Conservation (phyloP, 768 basidiomycete species). For the Trametes cubensis region DNA sequence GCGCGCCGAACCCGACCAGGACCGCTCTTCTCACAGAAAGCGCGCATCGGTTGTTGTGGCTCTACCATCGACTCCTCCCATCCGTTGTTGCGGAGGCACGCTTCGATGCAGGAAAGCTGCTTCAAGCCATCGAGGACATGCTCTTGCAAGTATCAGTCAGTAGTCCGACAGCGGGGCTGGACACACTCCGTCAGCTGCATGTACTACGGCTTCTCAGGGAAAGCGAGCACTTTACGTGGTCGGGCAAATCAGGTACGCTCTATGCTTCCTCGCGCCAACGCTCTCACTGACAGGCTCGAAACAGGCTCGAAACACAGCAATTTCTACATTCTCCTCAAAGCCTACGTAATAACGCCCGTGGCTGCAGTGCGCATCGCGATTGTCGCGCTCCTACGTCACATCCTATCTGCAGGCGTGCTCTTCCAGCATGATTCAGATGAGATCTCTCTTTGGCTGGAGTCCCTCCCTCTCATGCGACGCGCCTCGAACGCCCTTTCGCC, state of each 20-base stretch:
- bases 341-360: conserved; percentile 54
- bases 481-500: conserved; percentile 44
- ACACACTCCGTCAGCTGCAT: conserved; percentile 74
- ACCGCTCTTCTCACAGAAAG: conserved; percentile 73
- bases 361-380: conserved; percentile 57
- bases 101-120: conserved; percentile 85
- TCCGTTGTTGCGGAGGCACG: conserved; percentile 73
- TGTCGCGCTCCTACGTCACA: conserved; percentile 54
- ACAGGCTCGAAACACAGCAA: conserved; percentile 57
- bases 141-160: background rate
- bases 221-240: conserved; percentile 81
- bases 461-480: conserved; percentile 54
- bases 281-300: background rate
- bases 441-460: conserved; percentile 70
- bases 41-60: conserved; percentile 78
- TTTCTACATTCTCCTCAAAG: conserved; percentile 70
- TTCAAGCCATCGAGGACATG: conserved; percentile 36
- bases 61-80: conserved; percentile 82
- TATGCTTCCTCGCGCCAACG: background rate
- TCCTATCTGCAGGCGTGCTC: conserved; percentile 73
- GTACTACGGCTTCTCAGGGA: conserved; percentile 72
- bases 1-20: conserved; percentile 41
- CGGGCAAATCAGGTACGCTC: conserved; percentile 62
- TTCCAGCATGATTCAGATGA: conserved; percentile 81
- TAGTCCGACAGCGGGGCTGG: conserved; percentile 42